Base-by-base conservation (phyloP, 192 early-diverging fungal species). In the Podila minutissima region DNA sequence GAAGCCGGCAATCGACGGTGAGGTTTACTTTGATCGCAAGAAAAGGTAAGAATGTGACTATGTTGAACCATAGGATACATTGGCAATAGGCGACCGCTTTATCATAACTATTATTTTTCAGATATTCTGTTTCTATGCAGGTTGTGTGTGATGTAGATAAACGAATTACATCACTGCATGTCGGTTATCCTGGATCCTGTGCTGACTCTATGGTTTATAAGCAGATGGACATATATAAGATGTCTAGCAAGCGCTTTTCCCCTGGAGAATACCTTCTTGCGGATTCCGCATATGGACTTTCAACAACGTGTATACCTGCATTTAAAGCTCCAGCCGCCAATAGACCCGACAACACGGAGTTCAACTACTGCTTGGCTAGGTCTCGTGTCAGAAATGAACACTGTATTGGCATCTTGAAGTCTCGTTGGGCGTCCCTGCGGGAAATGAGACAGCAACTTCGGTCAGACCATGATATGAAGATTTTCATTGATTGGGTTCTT, bases 181-280 rank as follows among this genome's bases (percentile, higher is more conserved):
- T 53, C 3, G 72, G 59, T 5, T 53, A 24, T 49, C 64, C 72
- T 19, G 64, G 72, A 35, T 74, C 65, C 8, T 74, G 72, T 11
- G 59, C 37, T 0, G 64, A 61, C 62, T 74, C 59, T 3, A 53
- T 38, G 1, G 65, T 66, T 15, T 74, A 31, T 33, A 60, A 53
- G 50, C 48, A 11, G 20, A 67, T 67, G 72, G n/a, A 17, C 22
- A 59, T 9, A 0, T 74, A 62, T 41, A 59, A 67, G 59, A 19
- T 38, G 3, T 59, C 49, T 5, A 0, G 62, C 0, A 9, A 0
- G 6, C 31, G 13, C 26, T 74, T 74, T 24, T 67, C 72, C 7
- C 72, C 59, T 7, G 72, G 72, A 4, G 64, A 74, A 38, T 74
- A 74, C 31, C 64, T 74, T 29, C 64, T 74, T 13, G 58, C 72